Base-by-base conservation (phyloP, 495 filamentous ascomycete genomes). In the Hypoxylon rickii region DNA sequence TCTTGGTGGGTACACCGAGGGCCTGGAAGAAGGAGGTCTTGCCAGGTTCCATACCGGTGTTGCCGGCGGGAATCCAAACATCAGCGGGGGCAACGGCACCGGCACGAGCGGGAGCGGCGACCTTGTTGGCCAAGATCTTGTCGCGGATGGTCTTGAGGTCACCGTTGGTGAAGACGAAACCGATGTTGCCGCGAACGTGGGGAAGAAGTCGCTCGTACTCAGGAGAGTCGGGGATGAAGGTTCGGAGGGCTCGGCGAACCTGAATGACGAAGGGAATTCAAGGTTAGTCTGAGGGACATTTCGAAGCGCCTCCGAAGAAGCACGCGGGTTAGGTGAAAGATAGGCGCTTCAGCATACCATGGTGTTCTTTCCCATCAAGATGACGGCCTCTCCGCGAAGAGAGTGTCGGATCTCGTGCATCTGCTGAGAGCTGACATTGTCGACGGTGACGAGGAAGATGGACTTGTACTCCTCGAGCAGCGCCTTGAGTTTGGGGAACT, bases 11-110 rank as follows among this genome's bases (percentile, higher is more conserved):
- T 76, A 99, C 90, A 89, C 94, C 94, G 75, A 99, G 95, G 71
- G 94, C 94, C 85, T 99, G 94, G 91, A 99, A 99, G 92, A 99
- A 99, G 66, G 94, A 96, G 66, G 94, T 99, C 88, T 99, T 99
- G 79, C 94, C 94, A 73, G 94, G 94, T 77, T 99, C 94, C 94
- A 99, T 99, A 82, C 94, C 94, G 61, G 95, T 99, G 85, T 96
- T 98, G 78, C 94, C 93, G 58, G 90, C 94, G 44, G 94, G 94
- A 55, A 98, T 77, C 80, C 80, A 97, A 63, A 87, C 93, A 72
- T 99, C 94, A 70, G 63, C 77, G 61, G 94, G 94, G 61, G 94
- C 95, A 61, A 97, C 69, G 60, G 95, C 94, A 86, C 94, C 94
- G 66, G 94, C 92, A 87, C 94, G 87, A 57, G 94, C 94, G 55